Percentiles rank a stretch among this genome's conserved stretches.
Conservation (phyloP, 169 alveolate genomes). For the Plasmodium cynomolgi region DNA sequence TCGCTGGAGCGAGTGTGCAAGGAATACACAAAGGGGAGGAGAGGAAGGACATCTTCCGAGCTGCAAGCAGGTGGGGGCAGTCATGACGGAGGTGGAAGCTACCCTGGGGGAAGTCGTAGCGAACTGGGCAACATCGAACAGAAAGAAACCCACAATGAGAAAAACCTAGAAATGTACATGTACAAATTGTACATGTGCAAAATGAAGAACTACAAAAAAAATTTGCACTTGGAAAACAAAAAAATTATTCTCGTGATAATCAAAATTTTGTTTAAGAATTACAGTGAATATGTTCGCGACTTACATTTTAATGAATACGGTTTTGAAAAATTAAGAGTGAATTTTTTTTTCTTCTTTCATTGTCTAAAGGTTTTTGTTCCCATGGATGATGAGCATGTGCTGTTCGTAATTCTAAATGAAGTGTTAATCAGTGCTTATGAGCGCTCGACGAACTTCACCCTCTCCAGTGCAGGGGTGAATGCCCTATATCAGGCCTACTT, state of each 20-base stretch:
- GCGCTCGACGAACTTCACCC: not conserved
- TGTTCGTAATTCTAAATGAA: constrained; percentile 69
- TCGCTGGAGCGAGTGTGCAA: constrained; percentile 19
- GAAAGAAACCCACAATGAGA: not conserved
- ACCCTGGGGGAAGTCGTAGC: not conserved
- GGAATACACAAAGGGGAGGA: not conserved
- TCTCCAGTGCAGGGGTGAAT: not conserved
- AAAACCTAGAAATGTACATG: constrained; percentile 69
- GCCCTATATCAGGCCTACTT: not conserved
- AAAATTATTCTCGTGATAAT: constrained; percentile 52
- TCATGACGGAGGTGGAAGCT: not conserved
- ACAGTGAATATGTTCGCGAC: constrained; percentile 51
- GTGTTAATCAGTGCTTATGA: constrained; percentile 60
- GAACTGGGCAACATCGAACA: not conserved
- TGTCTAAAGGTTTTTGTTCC: constrained; percentile 54
- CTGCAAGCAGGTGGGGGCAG: not conserved
- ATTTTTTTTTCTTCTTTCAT: constrained; percentile 60
- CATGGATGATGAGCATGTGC: constrained; percentile 68
- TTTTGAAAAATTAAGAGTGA: constrained; percentile 29
- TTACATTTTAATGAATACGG: constrained; percentile 42
- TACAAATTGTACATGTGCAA: constrained; percentile 58
- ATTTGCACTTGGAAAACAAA: constrained; percentile 14
- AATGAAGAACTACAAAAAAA: constrained; percentile 67
- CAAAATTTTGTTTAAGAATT: constrained; percentile 58
- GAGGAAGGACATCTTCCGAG: not conserved